Base-by-base conservation (phyloP, 2,329 filamentous ascomycete genomes). In the Cercospora sp. region DNA sequence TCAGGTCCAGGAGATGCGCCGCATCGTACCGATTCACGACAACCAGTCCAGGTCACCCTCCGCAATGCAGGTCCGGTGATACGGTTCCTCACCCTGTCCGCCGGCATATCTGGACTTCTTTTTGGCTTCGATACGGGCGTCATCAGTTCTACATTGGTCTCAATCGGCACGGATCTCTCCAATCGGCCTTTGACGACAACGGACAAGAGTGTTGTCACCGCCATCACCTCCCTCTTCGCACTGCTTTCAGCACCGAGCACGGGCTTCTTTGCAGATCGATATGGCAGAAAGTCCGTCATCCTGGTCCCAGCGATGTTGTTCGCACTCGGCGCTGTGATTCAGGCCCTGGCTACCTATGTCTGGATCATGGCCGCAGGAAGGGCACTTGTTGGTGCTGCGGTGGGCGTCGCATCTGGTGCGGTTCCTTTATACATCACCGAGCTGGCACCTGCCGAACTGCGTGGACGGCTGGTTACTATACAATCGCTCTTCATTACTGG, bases 401-500 rank as follows among this genome's bases (percentile, higher is more conserved):
- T 94, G 0, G 91, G 91, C 16, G 88, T 89, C 2, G 91, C 91
- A 8, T 93, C 90, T 76, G 91, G 68, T n/a, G 91, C 96, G 3
- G 90, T 92, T 31, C 94, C 94, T 57, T 79, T 97, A 73, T 85
- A 81, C 63, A 74, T 76, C 62, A 71, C 72, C 5, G 75, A 76
- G 63, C 67, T 76, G 16, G 71, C 74, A 12, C 74, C 74, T 7
- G 72, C 73, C 7, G 70, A 70, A 63, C 48, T 91, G 69, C 84
- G 94, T 64, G 94, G 94, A 13, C 83, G 91, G 48, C 82, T 98
- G 48, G 91, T 97, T 3, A 96, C 93, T 0, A 87, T 95, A 65
- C 90, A 92, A 67, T 88, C 90, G 28, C 81, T 97, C 23, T 93
- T 96, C 73, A 90, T 97, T 66, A 97, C 94, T 0, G 83, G 91